phyloP scores from a whole-genome alignment of 768 basidiomycete genomes.

The Boletus subparvulus region DNA sequence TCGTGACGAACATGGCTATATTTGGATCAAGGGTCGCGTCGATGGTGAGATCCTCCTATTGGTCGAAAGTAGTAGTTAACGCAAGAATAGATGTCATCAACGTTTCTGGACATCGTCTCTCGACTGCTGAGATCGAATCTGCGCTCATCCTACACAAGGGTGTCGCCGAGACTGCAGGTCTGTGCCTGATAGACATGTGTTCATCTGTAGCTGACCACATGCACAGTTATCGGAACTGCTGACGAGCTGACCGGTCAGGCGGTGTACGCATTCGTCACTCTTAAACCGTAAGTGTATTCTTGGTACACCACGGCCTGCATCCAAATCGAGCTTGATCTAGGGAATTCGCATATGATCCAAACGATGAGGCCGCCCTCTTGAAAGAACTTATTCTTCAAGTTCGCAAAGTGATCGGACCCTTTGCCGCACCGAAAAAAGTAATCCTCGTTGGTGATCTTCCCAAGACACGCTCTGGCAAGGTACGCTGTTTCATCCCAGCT shows the following conservation, averaged over 20 bases:
- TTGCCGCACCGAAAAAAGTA: conserved; percentile 95
- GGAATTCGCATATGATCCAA: conserved; percentile 75
- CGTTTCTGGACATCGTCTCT: conserved; percentile 94
- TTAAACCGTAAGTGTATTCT: conserved; percentile 73
- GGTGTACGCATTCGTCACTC: conserved; percentile 90
- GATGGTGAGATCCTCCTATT: conserved; percentile 59
- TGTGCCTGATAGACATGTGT: conserved; percentile 7
- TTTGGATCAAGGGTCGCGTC: conserved; percentile 98
- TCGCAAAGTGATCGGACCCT: conserved; percentile 96
- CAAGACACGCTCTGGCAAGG: conserved; percentile 95
- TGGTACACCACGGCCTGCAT: neutral
- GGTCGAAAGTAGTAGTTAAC: neutral
- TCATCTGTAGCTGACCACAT: conserved; percentile 7
- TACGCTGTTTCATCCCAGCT: neutral
- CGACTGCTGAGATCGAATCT: conserved; percentile 97
- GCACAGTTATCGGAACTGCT: conserved; percentile 69
- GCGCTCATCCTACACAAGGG: conserved; percentile 93
- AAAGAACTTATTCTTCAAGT: conserved; percentile 96
- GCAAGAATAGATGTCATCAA: conserved; percentile 82
- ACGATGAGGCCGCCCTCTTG: conserved; percentile 63
- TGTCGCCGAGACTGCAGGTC: conserved; percentile 90
- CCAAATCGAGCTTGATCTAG: conserved; percentile 32
- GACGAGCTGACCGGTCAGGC: conserved; percentile 93
- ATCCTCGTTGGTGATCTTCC: conserved; percentile 82
- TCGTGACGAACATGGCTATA: conserved; percentile 92